phyloP scores from a whole-genome alignment of 2,329 filamentous ascomycete species.

The Alternaria solani region DNA sequence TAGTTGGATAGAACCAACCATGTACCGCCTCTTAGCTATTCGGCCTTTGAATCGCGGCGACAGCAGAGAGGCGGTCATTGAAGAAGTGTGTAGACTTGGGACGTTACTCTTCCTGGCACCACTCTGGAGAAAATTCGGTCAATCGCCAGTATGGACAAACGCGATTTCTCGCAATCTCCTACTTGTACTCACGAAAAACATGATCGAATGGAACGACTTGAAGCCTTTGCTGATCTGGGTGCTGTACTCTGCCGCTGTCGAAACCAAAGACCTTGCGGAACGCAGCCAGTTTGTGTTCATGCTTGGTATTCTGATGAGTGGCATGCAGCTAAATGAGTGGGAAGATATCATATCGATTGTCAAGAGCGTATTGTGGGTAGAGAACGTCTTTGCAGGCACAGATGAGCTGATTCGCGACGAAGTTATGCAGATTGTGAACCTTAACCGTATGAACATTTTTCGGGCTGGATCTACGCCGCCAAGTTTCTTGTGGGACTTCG shows the following conservation, averaged over 20 bases:
- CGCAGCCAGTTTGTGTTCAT: constrained; percentile 39
- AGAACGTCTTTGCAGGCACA: constrained; percentile 33
- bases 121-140: constrained; percentile 37
- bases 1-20: constrained; percentile 41
- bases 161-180: constrained; percentile 33
- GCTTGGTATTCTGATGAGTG: constrained; percentile 35
- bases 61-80: constrained; percentile 28
- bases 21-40: constrained; percentile 36
- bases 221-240: constrained; percentile 40
- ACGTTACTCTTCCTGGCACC: constrained; percentile 40
- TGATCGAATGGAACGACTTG: constrained; percentile 39
- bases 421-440: constrained; percentile 33
- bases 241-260: constrained; percentile 38
- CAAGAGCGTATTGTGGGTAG: constrained; percentile 42
- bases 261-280: constrained; percentile 33
- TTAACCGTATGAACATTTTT: constrained; percentile 10
- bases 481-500: constrained; percentile 9
- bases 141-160: constrained; percentile 36
- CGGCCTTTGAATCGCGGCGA: constrained; percentile 29
- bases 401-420: constrained; percentile 37
- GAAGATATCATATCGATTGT: constrained; percentile 34
- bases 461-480: constrained; percentile 9
- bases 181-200: constrained; percentile 27
- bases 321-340: constrained; percentile 33
- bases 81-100: constrained; percentile 43